Evolutionary conservation across 371 early-diverging fungal species (phyloP).

Genomic region (Mucor mucedo): DNA sequence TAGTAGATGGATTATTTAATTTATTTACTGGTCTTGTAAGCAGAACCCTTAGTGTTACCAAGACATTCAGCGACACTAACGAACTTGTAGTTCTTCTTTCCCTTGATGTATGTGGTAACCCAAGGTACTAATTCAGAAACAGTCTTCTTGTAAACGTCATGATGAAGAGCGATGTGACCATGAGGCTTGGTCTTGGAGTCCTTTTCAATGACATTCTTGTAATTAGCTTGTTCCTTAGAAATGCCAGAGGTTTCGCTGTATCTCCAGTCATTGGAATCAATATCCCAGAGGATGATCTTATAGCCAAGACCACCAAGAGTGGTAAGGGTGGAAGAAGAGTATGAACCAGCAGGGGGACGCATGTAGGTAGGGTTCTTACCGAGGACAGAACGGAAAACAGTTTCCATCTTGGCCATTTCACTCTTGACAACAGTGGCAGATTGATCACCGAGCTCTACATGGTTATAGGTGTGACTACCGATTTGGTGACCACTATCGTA

Average conservation of each 20-base stretch:
- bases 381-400: conserved; percentile 26
- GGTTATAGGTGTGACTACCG: conserved; percentile 54
- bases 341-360: conserved; percentile 34
- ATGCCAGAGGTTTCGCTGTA: conserved; percentile 16
- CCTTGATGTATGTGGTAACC: conserved; percentile 46
- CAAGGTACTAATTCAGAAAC: conserved; percentile 44
- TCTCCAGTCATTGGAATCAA: conserved; percentile 39
- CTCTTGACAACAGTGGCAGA: conserved; percentile 16
- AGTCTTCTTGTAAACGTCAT: conserved; percentile 54
- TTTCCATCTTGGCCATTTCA: conserved; percentile 34
- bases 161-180: conserved; percentile 39
- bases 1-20: too few species aligned
- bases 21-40: conserved; percentile 27
- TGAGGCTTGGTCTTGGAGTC: conserved; percentile 28
- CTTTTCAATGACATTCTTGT: conserved; percentile 28
- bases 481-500: conserved; percentile 52
- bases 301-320: conserved; percentile 27
- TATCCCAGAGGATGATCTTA: conserved; percentile 35
- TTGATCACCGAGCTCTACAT: conserved; percentile 37
- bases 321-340: conserved; percentile 23
- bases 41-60: conserved; percentile 32
- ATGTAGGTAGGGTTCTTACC: conserved; percentile 35
- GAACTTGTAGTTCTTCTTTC: conserved; percentile 47
- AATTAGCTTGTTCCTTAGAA: conserved; percentile 19
- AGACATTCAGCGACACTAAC: conserved; percentile 53